These are phyloP conservation scores for Penicillium digitatum DNA, from an alignment of 2,329 filamentous ascomycete genomes.

Conservation along the genomic window DNA sequence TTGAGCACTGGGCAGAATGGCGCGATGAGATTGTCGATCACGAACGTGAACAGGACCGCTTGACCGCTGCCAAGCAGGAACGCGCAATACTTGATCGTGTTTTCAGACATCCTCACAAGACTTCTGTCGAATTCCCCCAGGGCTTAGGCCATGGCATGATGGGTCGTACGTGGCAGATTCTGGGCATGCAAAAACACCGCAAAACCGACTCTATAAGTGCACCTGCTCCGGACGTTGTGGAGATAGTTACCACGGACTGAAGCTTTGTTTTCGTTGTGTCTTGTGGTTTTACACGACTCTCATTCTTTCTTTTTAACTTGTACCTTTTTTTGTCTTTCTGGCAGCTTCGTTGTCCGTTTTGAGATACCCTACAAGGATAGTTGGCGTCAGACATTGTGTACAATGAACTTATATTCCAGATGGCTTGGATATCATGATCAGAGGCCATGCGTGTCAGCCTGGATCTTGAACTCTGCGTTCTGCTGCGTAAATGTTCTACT, in stretches of 20 bases:
- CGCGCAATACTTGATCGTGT: slow-evolving; percentile 28
- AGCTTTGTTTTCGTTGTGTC: not conserved
- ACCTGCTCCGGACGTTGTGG: slow-evolving; percentile 15
- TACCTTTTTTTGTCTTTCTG: slow-evolving; percentile 8
- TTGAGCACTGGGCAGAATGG: slow-evolving; percentile 47
- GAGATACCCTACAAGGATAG: slow-evolving; percentile 8
- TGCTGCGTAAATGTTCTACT: not conserved
- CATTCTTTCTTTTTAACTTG: slow-evolving; percentile 6
- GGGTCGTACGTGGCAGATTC: slow-evolving; percentile 41
- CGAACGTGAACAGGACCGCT: slow-evolving; percentile 36
- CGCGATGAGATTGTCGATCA: slow-evolving; percentile 40
- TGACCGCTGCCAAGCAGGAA: slow-evolving; percentile 34
- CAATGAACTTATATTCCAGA: not conserved
- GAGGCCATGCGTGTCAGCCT: not conserved
- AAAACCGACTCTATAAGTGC: slow-evolving; percentile 19
- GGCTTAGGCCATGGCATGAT: slow-evolving; percentile 40
- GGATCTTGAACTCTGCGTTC: not conserved
- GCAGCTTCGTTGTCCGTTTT: slow-evolving; percentile 12
- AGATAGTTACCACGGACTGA: slow-evolving; percentile 19
- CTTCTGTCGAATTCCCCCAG: slow-evolving; percentile 32
- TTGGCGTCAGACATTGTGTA: slow-evolving; percentile 1
- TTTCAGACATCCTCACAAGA: slow-evolving; percentile 28
- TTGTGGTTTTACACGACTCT: slow-evolving; percentile 2
- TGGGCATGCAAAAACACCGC: slow-evolving; percentile 38
- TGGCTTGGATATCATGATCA: not conserved